phyloP scores from a whole-genome alignment of 202 grass and related monocot genomes.

The Carex sylvatica region DNA sequence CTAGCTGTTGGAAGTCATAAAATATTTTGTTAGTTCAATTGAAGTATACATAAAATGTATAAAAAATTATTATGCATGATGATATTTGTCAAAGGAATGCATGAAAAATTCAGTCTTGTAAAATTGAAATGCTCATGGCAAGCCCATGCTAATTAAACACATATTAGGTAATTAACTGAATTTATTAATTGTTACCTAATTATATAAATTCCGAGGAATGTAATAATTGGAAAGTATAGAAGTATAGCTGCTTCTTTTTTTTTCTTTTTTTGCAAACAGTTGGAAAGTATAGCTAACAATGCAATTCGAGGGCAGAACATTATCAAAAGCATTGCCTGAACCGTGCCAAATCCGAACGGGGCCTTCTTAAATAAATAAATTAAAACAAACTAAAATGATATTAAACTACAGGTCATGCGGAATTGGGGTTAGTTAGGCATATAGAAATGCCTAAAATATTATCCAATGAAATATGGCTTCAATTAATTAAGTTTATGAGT shows the following conservation, averaged over 20 bases:
- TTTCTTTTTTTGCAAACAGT: too few species aligned
- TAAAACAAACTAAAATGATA: background rate
- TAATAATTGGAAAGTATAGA: background rate
- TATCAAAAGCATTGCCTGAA: background rate
- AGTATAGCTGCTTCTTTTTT: too few species aligned
- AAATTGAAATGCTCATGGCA: background rate
- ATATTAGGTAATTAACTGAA: background rate
- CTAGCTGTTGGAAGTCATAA: constrained; percentile 38
- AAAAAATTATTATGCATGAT: background rate
- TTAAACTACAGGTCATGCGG: background rate
- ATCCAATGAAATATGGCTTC: too few species aligned
- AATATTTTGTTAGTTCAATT: background rate
- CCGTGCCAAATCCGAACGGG: background rate
- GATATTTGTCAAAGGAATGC: background rate
- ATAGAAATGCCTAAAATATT: too few species aligned
- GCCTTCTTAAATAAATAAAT: background rate
- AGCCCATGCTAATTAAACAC: background rate
- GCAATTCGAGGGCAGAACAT: too few species aligned
- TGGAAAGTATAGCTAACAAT: too few species aligned
- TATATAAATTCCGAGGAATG: background rate
- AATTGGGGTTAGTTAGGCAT: background rate
- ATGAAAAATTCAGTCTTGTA: background rate
- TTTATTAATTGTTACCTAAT: background rate
- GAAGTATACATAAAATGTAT: background rate
- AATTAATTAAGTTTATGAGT: too few species aligned